phyloP scores from a whole-genome alignment of 371 early-diverging fungal genomes.

The Mortierella sp. region DNA sequence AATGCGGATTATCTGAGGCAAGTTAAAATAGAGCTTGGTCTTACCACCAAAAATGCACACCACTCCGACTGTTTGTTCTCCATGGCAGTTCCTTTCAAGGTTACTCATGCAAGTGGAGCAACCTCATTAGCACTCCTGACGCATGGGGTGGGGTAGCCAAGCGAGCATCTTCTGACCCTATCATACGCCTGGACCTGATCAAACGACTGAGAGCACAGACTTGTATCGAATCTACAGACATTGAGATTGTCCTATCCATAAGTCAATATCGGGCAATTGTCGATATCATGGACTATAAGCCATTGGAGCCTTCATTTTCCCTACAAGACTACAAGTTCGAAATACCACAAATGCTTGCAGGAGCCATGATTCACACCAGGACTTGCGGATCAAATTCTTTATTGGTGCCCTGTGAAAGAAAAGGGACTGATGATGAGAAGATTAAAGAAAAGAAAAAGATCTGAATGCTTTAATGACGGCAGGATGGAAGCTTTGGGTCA shows the following conservation, averaged over 20 bases:
- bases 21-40: background rate
- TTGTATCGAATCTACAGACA: background rate
- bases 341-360: background rate
- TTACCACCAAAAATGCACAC: conserved; percentile 1
- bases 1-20: background rate
- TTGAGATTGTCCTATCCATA: background rate
- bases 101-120: conserved; percentile 1
- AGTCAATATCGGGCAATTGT: background rate
- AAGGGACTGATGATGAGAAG: too few species aligned
- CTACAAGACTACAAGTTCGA: conserved; percentile 2
- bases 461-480: too few species aligned
- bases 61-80: conserved; percentile 1
- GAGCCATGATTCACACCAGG: conserved; percentile 2
- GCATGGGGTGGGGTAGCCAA: background rate
- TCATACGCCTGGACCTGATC: conserved; percentile 2
- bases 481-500: too few species aligned
- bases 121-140: background rate
- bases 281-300: background rate
- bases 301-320: background rate
- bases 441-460: too few species aligned
- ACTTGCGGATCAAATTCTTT: too few species aligned
- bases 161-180: conserved; percentile 1
- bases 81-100: conserved; percentile 1
- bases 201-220: background rate
- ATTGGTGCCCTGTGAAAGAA: too few species aligned